Evolutionary conservation across 305 asterid species (phyloP), one percentile per base, ranked within the genome.

Genomic region (Fraxinus latifolia): DNA sequence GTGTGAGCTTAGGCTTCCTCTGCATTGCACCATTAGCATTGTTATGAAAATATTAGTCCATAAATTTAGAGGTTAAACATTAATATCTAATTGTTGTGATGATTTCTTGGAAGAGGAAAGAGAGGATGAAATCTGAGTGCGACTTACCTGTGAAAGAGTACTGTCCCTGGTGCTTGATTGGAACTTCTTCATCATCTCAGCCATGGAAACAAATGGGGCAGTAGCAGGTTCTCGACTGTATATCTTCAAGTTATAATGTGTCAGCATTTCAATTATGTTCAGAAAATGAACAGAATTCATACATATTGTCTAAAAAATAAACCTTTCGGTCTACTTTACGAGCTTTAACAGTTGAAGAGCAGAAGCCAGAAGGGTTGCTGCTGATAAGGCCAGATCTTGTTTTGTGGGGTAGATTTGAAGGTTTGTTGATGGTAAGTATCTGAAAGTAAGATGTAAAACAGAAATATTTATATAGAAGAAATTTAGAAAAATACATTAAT

Each of bases 101-200:
- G 71, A 21, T 60, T 60, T 60, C 31, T 60, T 55, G 25, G 9
- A 55, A 55, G 62, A 5, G 25, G 65, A 55, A 55, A 55, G 65
- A 55, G 60, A 50, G 65, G 65, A 19, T 17, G 67, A 55, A 55
- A 55, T 55, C 12, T 19, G 11, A 55, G 11, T 55, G 27, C 23
- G 19, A 55, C 33, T 87, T 89, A 90, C 97, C 87, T 88, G 94
- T 80, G 90, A 85, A 83, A 87, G 82, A 79, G 92, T 88, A 83
- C 83, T 83, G 79, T 90, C 94, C 83, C 97, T 88, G 73, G 97
- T 94, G 87, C 92, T 91, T 17, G 96, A 91, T 82, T 90, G 95
- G 79, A 94, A 94, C 87, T 90, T 94, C 74, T 82, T 90, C 91
- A 92, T 90, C 97, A 94, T 94, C 87, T 94, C 97, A 32, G 97